phyloP scores from a whole-genome alignment of 176 grass and related monocot genomes.

The Carex parvula region DNA sequence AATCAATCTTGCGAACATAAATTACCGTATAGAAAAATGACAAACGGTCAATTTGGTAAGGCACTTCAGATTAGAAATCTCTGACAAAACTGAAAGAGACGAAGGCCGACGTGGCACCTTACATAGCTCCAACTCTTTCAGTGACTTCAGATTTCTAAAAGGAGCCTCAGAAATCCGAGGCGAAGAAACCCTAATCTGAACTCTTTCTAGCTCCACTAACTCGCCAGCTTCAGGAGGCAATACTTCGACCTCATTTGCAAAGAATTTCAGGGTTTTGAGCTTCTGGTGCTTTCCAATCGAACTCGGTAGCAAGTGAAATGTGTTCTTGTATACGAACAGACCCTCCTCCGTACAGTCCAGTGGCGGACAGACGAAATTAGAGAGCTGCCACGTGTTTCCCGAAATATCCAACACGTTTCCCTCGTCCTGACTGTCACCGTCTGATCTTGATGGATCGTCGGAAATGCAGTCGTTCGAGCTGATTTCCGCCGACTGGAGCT shows the following conservation, averaged over 20 bases:
- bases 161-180: constrained; percentile 57
- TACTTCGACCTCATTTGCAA: constrained; percentile 89
- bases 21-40: constrained; percentile 79
- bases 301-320: constrained; percentile 60
- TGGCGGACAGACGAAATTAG: constrained; percentile 31
- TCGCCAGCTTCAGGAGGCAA: constrained; percentile 60
- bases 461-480: constrained; percentile 22
- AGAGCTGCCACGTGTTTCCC: constrained; percentile 77
- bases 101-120: constrained; percentile 68
- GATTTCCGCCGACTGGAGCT: constrained; percentile 22
- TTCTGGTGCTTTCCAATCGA: constrained; percentile 38
- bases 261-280: constrained; percentile 86
- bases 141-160: constrained; percentile 50
- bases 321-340: constrained; percentile 77
- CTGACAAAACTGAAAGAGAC: constrained; percentile 59
- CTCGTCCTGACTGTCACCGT: background rate
- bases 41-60: constrained; percentile 79
- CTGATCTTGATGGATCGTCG: constrained; percentile 34
- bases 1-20: constrained; percentile 1
- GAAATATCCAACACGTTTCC: constrained; percentile 44
- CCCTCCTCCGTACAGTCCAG: constrained; percentile 35
- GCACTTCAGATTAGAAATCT: constrained; percentile 57
- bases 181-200: constrained; percentile 81
- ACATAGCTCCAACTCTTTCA: constrained; percentile 84
- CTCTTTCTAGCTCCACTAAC: constrained; percentile 58